Evolutionary conservation across 2,329 filamentous ascomycete genomes (phyloP).

Genomic region (Dothistroma pini): DNA sequence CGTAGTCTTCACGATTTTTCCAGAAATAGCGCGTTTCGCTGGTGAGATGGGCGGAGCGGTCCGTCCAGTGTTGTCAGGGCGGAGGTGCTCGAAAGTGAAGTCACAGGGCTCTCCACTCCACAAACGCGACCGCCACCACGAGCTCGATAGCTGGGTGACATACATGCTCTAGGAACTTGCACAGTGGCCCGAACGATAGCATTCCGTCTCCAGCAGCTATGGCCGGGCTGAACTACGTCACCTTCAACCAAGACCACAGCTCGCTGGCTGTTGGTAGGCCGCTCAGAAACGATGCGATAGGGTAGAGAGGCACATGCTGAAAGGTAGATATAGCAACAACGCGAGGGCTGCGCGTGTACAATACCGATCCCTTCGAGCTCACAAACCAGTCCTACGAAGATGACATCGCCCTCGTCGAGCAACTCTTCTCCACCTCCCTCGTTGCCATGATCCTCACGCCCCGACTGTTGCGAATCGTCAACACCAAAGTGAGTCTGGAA

Average conservation of each 20-base stretch:
- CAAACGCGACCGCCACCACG: background rate
- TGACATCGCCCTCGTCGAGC: slow-evolving; percentile 94
- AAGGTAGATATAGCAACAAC: slow-evolving; percentile 64
- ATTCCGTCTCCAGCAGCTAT: slow-evolving; percentile 18
- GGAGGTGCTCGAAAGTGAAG: background rate
- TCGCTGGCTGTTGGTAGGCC: slow-evolving; percentile 84
- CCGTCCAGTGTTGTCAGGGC: background rate
- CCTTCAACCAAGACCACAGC: slow-evolving; percentile 98
- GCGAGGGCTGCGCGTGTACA: slow-evolving; percentile 93
- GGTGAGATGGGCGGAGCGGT: background rate
- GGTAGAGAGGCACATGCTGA: slow-evolving; percentile 8
- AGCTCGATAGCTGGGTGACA: background rate
- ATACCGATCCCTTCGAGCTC: slow-evolving; percentile 92
- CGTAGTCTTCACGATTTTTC: background rate
- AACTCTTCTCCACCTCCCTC: slow-evolving; percentile 97
- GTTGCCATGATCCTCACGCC: slow-evolving; percentile 92
- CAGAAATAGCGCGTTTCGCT: background rate
- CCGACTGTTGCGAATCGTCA: slow-evolving; percentile 88
- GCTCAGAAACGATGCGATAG: slow-evolving; percentile 8
- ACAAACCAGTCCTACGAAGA: slow-evolving; percentile 86
- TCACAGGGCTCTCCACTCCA: background rate
- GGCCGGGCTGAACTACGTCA: slow-evolving; percentile 82
- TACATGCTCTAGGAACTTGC: background rate
- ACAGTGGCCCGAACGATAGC: background rate
- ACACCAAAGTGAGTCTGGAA: slow-evolving; percentile 71